Conservation (phyloP, 106 monocot species). For the Phalaenopsis aphrodite region DNA sequence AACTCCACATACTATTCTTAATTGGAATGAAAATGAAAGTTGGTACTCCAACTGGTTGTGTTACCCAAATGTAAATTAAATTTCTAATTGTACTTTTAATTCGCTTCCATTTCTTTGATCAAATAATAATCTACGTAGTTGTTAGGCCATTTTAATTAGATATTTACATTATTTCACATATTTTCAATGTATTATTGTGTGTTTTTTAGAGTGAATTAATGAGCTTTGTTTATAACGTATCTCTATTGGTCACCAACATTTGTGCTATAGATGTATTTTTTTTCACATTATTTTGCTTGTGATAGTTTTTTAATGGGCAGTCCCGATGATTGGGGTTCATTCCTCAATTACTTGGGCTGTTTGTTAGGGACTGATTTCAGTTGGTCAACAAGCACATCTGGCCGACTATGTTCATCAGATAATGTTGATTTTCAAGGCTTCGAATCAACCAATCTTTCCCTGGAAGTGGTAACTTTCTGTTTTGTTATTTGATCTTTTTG, state of each 20-base stretch:
- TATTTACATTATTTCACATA: not conserved
- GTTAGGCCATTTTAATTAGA: not conserved
- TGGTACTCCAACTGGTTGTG: not conserved
- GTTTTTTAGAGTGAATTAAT: not conserved
- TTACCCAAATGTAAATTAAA: not conserved
- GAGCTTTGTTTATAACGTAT: not conserved
- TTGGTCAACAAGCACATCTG: conserved; percentile 21
- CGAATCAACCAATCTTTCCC: conserved; percentile 30
- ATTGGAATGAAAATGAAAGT: not conserved
- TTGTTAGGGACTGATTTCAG: conserved; percentile 65
- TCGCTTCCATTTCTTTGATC: not conserved
- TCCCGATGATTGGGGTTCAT: conserved; percentile 97
- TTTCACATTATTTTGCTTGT: conserved; percentile 14
- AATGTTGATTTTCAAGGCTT: conserved; percentile 20
- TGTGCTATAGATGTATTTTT: not conserved
- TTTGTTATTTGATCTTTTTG: not conserved
- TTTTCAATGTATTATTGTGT: not conserved
- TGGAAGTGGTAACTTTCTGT: conserved; percentile 50
- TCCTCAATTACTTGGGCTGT: conserved; percentile 81
- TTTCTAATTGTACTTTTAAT: not conserved
- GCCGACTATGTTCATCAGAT: conserved; percentile 13
- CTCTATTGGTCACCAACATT: not conserved
- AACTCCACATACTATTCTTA: not conserved
- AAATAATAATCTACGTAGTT: not conserved
- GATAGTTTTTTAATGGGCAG: conserved; percentile 35